Evolutionary conservation across 2,329 filamentous ascomycete genomes (phyloP), one percentile per base, ranked within the genome.

Genomic region (Ophiocordyceps polyrhachis-furcata): DNA sequence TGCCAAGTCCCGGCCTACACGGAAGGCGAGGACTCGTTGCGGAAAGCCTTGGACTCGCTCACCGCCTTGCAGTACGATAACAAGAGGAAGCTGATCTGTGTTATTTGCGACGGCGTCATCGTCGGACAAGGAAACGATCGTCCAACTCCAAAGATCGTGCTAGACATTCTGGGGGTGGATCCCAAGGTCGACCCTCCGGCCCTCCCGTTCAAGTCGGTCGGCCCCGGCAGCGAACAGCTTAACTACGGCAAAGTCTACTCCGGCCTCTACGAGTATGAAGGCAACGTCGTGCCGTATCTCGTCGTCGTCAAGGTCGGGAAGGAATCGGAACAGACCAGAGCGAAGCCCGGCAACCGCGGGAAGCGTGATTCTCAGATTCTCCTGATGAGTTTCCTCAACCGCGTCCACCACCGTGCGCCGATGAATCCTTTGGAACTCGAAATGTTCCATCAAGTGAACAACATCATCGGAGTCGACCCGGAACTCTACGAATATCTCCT

Each of bases 191-290:
- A 98, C 56, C 91, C 93, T 0, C 88, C 95, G 59, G 86, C 91
- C 3, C 71, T 98, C 46, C 94, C 87, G 70, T 98, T 98, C 55
- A 89, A 98, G 60, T 89, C 86, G 57, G 74, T 98, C 37, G 91
- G 91, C 47, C 89, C 96, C 64, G 91, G 91, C 59, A 76, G 83
- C 65, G 94, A 93, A 67, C 91, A 96, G 62, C 91, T 96, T 70
- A 98, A 98, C 63, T 96, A 96, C 88, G 91, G 84, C 62, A 98
- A 98, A 65, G 79, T 95, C 51, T 98, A 98, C 65, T 95, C 91
- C 19, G 91, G 91, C 57, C 71, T 98, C 5, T 98, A 98, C 61
- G 91, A 98, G 64, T 88, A 95, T 8, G 85, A 95, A 58, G 91
- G 91, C 50, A 88, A 98, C 59, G 96, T 98, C 52, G 91, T 98